Evolutionary conservation across 1,284 basidiomycete genomes (phyloP).

Genomic region (Tylopilus sp.): DNA sequence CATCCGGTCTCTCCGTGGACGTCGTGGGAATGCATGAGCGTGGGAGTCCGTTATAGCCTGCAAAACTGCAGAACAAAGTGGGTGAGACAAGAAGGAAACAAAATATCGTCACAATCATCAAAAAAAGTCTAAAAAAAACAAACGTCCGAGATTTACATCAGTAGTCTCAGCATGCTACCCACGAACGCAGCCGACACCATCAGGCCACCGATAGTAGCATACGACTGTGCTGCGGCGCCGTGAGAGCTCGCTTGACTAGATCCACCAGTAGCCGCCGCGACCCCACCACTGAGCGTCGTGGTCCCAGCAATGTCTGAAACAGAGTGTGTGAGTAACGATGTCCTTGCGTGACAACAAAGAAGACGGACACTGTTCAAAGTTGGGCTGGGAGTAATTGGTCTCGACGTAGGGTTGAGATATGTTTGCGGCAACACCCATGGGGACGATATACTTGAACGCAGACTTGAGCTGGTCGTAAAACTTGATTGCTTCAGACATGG

Average conservation of each 20-base stretch:
- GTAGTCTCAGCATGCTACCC: conserved; percentile 11
- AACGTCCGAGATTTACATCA: conserved; percentile 9
- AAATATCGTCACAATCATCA: background rate
- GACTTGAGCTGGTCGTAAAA: conserved; percentile 40
- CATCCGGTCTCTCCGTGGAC: too few species aligned
- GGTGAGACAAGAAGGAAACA: too few species aligned
- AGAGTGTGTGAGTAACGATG: background rate
- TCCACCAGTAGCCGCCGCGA: background rate
- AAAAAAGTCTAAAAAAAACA: background rate
- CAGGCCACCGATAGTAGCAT: conserved; percentile 10
- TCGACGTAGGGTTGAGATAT: conserved; percentile 48
- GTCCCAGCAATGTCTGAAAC: conserved; percentile 25
- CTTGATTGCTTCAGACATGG: conserved; percentile 46
- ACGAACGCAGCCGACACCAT: conserved; percentile 17
- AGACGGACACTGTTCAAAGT: conserved; percentile 46
- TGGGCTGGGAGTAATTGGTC: conserved; percentile 36
- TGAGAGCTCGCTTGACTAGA: conserved; percentile 3
- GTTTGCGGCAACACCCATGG: conserved; percentile 46
- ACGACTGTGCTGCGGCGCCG: background rate
- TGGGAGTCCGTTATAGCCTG: too few species aligned
- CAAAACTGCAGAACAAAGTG: too few species aligned
- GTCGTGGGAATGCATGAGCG: too few species aligned
- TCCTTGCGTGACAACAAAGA: too few species aligned
- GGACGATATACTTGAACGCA: conserved; percentile 48
- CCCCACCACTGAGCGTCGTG: conserved; percentile 13